Evolutionary conservation across 352 stramenopile genomes (phyloP), one percentile per base, ranked within the genome.

Genomic region (Poterioochromonas sp.): DNA sequence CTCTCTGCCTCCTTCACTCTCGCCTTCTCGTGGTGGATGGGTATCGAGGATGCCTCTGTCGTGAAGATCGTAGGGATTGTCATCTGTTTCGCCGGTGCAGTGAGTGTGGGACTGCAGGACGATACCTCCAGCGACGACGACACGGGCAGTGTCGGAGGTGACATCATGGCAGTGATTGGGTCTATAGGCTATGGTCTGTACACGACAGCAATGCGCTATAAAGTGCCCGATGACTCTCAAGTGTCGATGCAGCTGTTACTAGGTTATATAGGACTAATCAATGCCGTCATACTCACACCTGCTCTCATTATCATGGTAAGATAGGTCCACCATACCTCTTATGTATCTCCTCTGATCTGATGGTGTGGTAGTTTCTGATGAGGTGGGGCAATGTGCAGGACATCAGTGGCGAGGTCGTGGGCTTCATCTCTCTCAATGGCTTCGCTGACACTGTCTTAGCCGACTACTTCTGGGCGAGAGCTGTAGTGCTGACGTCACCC

Each of bases 121-220:
- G 2, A 62, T n/a, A n/a, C n/a, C n/a, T n/a, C n/a, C n/a, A 58
- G 47, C 47, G 47, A 40, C 58, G 58, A 68, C 58, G 29, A 40
- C 58, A 26, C 5, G 11, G 58, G 29, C 47, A 74, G 34, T 26
- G 39, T 74, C 8, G 41, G 5, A 2, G 71, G 77, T 22, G 68
- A 79, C 79, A 43, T 91, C 20, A 80, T 91, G 34, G 86, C 85
- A 49, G 84, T 93, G 40, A 85, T 91, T 68, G 83, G 85, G 8
- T 91, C 93, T 64, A 85, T 94, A 68, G 91, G 94, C 81, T 97
- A 97, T 84, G 93, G 90, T 51, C 87, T 93, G 39, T 98, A 98
- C 86, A 94, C 92, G n/a, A 89, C 91, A 8, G 85, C 91, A 74
- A 88, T 96, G 77, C 15, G 62, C 2, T 71, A 44, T 47, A 22